phyloP scores from a whole-genome alignment of 306 rosid genomes.

The Crotalaria pallida region DNA sequence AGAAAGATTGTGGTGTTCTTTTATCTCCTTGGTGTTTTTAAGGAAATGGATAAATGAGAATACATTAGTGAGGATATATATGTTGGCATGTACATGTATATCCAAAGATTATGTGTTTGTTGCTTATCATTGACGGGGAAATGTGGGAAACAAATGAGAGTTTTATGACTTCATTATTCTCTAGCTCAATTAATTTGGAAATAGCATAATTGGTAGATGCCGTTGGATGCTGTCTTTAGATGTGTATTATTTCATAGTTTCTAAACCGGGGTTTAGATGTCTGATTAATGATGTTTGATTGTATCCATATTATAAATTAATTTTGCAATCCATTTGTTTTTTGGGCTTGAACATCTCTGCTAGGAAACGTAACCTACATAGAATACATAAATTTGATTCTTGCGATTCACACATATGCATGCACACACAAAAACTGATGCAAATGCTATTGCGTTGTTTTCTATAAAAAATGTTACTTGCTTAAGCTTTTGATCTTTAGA shows the following conservation, averaged over 20 bases:
- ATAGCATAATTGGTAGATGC: too few relatives aligned
- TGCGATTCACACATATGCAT: background rate
- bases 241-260: background rate
- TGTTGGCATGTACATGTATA: background rate
- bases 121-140: too few relatives aligned
- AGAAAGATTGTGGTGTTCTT: background rate
- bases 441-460: conserved; percentile 12
- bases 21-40: background rate
- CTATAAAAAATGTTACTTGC: background rate
- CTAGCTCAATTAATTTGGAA: too few relatives aligned
- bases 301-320: background rate
- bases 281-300: background rate
- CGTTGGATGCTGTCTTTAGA: background rate
- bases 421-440: background rate
- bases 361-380: conserved; percentile 1
- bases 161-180: too few relatives aligned
- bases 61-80: background rate
- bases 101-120: background rate
- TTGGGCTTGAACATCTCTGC: background rate
- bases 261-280: background rate
- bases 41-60: background rate
- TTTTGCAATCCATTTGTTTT: background rate
- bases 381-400: conserved; percentile 15
- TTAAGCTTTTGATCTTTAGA: conserved; percentile 10
- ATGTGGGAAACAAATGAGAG: too few relatives aligned